A percentile compares a stretch with the other conserved stretches of the same genome.
These are phyloP conservation scores for Lachnellula cervina DNA, from an alignment of 2,329 filamentous ascomycete genomes.

Conservation along the genomic window DNA sequence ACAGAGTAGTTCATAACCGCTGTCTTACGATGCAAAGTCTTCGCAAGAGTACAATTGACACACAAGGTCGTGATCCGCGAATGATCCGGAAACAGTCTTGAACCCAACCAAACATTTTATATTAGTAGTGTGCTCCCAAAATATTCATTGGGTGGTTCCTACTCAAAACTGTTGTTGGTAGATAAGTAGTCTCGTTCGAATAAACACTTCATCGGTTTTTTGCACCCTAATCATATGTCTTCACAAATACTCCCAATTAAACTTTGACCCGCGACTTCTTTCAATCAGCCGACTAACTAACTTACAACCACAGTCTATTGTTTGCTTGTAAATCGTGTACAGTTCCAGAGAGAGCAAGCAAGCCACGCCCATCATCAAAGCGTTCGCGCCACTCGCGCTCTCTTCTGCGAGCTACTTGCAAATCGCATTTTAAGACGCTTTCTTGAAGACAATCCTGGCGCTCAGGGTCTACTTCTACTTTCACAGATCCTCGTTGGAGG, in stretches of 20 bases:
- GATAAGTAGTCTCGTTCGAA: background rate
- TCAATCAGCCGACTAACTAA: slow-evolving; percentile 9
- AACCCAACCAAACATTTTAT: background rate
- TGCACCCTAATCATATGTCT: no score
- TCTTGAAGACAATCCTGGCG: slow-evolving; percentile 69
- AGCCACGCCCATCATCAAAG: slow-evolving; percentile 74
- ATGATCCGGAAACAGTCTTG: background rate
- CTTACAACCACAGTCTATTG: slow-evolving; percentile 59
- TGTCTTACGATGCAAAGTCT: no score
- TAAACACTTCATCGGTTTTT: no score
- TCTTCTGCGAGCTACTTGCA: slow-evolving; percentile 75
- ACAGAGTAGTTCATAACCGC: no score
- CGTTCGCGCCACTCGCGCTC: slow-evolving; percentile 72
- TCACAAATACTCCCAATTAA: no score
- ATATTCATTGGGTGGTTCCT: no score
- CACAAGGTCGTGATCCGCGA: no score
- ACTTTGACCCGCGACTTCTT: background rate
- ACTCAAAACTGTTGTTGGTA: background rate
- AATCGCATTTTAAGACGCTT: slow-evolving; percentile 73
- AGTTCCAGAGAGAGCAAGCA: slow-evolving; percentile 74
- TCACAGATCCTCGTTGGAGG: slow-evolving; percentile 77
- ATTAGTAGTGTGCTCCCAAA: background rate
- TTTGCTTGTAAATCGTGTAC: slow-evolving; percentile 73
- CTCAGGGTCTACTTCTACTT: slow-evolving; percentile 65
- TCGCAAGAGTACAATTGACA: no score